A percentile compares a stretch with the other conserved stretches of the same genome.
Evolutionary conservation across 345 rosid genomes (phyloP).

Genomic region (Syzygium aromaticum): DNA sequence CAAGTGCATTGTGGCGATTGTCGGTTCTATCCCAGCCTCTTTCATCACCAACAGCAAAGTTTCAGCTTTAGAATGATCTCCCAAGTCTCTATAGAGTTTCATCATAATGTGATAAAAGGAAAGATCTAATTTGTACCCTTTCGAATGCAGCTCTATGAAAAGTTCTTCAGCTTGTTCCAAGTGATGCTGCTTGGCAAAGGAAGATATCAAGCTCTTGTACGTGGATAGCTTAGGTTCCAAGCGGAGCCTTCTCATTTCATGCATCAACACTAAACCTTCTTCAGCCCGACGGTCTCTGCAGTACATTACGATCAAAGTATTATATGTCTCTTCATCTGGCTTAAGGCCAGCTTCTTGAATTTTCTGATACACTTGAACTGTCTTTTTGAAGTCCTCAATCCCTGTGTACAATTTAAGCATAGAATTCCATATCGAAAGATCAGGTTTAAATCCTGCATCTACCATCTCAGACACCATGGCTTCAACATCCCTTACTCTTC

Average conservation of each 20-base stretch:
- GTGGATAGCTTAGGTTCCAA: constrained; percentile 80
- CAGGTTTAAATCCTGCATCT: constrained; percentile 79
- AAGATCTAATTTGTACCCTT: constrained; percentile 71
- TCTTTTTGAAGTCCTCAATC: constrained; percentile 68
- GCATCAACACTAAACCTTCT: constrained; percentile 70
- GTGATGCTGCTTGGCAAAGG: constrained; percentile 67
- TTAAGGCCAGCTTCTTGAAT: constrained; percentile 56
- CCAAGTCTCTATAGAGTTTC: constrained; percentile 74
- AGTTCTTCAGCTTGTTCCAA: constrained; percentile 71
- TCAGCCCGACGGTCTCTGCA: constrained; percentile 84
- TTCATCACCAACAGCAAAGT: constrained; percentile 59
- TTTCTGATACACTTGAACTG: constrained; percentile 60
- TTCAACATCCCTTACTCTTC: constrained; percentile 77
- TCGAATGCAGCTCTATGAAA: constrained; percentile 55
- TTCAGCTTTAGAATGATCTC: constrained; percentile 71
- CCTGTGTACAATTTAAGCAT: constrained; percentile 74
- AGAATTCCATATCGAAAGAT: constrained; percentile 79
- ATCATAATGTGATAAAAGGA: constrained; percentile 89
- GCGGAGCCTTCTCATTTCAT: constrained; percentile 62
- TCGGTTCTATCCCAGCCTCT: constrained; percentile 73
- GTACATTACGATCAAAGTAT: constrained; percentile 75
- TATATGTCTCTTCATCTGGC: constrained; percentile 86
- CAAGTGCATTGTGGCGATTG: constrained; percentile 86
- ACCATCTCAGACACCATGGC: constrained; percentile 87
- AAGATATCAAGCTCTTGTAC: constrained; percentile 88